Evolutionary conservation across 2,329 filamentous ascomycete species (phyloP), one percentile per base, ranked within the genome.

Genomic region (Hypoxylon sp.): DNA sequence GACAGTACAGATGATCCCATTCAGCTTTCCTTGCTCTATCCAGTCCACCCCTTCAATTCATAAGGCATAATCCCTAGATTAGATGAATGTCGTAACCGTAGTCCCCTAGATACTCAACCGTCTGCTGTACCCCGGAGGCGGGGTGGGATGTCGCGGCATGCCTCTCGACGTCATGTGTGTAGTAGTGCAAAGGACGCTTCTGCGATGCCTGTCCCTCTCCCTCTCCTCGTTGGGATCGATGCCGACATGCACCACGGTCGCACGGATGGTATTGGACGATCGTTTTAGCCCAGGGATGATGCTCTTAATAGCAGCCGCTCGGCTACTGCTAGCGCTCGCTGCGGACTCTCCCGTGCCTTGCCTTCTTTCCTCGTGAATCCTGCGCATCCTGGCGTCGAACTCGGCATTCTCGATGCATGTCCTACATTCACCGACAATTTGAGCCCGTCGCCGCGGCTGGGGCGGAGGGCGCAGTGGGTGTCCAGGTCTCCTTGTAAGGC

Each of bases 381-480:
- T 59, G 51, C 60, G 67, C 65, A 68, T 65, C 2, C 68, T 66
- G 17, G 61, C 70, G 48, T 74, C 72, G 46, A 73, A 64, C 21
- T 70, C 72, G 10, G 67, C 71, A 10, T 67, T 71, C 45, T 75
- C 75, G 10, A 59, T 69, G 52, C 76, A 78, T 14, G 67, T 71
- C 14, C 48, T 51, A 60, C 76, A 78, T 25, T 75, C 65, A 41
- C 76, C 75, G 7, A 77, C 73, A 5, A 61, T 67, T 60, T 77
- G 75, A n/a, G 74, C 71, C 0, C 48, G 43, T 21, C 63, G 64
- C 32, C 50, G 67, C 2, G 69, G 68, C 25, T 46, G 30, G 30
- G 68, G 65, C 1, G 65, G 59, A 0, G 73, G 70, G 5, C 68
- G 70, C 0, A 52, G 55, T 0, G 74, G 74, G 25, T 73, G 72